Conservation (phyloP, 2,329 filamentous ascomycete species). For the Exophiala bonariae region DNA sequence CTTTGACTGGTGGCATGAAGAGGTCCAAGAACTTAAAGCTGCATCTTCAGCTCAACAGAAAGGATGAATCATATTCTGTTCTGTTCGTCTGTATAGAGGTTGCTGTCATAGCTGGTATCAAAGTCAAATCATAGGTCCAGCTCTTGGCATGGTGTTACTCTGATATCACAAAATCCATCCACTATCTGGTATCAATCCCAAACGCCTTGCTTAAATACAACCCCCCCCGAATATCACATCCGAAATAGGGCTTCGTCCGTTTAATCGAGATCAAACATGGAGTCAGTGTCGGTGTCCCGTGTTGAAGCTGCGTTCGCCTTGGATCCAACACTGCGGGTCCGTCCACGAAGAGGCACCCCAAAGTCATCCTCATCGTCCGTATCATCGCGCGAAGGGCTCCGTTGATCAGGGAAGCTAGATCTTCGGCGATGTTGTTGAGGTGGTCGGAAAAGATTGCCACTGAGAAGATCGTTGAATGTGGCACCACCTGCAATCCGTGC, state of each 20-base stretch:
- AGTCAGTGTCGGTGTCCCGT: slow-evolving; percentile 15
- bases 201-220: slow-evolving; percentile 2
- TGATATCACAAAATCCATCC: not conserved
- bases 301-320: not conserved
- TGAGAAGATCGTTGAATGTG: slow-evolving; percentile 32
- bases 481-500: slow-evolving; percentile 64
- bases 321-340: slow-evolving; percentile 8
- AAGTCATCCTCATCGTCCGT: slow-evolving; percentile 39
- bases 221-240: not conserved
- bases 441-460: slow-evolving; percentile 24
- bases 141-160: not conserved
- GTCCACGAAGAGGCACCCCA: slow-evolving; percentile 35
- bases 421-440: slow-evolving; percentile 22
- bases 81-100: not conserved
- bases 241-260: not conserved
- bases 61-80: slow-evolving; percentile 2
- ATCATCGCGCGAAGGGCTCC: slow-evolving; percentile 20
- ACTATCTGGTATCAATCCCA: no score
- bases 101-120: slow-evolving; percentile 2
- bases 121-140: not conserved
- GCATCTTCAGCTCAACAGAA: not conserved
- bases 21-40: not conserved
- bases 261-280: slow-evolving; percentile 25
- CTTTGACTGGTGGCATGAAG: no score
- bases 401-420: slow-evolving; percentile 19